These are phyloP conservation scores for Starmerella potacharoeniae DNA, from an alignment of 805 yeast genomes.

Conservation along the genomic window DNA sequence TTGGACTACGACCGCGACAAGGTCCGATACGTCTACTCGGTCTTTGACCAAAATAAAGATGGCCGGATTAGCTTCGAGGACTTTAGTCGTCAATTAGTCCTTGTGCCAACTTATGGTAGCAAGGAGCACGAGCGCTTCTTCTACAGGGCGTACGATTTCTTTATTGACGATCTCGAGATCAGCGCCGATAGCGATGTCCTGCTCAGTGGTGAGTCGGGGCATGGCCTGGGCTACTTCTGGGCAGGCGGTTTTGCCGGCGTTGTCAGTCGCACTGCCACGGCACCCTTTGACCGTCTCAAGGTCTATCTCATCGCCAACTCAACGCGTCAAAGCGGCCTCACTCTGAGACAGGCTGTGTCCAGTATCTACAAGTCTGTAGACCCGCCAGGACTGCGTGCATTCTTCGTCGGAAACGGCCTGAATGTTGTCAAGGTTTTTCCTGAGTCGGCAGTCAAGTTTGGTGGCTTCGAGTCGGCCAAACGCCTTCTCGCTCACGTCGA, in stretches of 20 bases:
- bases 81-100: conserved; percentile 68
- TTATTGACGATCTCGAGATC: conserved; percentile 69
- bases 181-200: conserved; percentile 91
- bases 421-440: conserved; percentile 92
- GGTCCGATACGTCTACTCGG: conserved; percentile 45
- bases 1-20: conserved; percentile 42
- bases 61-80: conserved; percentile 74
- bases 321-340: conserved; percentile 35
- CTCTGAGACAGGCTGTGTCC: conserved; percentile 67
- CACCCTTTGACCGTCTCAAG: conserved; percentile 91
- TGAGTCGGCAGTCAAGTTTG: conserved; percentile 94
- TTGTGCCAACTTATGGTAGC: conserved; percentile 50
- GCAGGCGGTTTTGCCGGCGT: conserved; percentile 97
- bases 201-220: conserved; percentile 60
- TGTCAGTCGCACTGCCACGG: conserved; percentile 89
- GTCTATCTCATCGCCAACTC: conserved; percentile 81
- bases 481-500: conserved; percentile 59
- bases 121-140: conserved; percentile 34
- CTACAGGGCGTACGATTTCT: conserved; percentile 69
- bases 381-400: conserved; percentile 54
- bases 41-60: conserved; percentile 42
- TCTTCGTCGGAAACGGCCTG: conserved; percentile 91
- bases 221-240: conserved; percentile 80
- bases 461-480: conserved; percentile 84
- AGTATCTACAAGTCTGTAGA: conserved; percentile 70